A percentile compares a stretch with the other conserved stretches of the same genome.
phyloP scores from a whole-genome alignment of 2,329 filamentous ascomycete genomes.

The Fusarium solani-melongenae region DNA sequence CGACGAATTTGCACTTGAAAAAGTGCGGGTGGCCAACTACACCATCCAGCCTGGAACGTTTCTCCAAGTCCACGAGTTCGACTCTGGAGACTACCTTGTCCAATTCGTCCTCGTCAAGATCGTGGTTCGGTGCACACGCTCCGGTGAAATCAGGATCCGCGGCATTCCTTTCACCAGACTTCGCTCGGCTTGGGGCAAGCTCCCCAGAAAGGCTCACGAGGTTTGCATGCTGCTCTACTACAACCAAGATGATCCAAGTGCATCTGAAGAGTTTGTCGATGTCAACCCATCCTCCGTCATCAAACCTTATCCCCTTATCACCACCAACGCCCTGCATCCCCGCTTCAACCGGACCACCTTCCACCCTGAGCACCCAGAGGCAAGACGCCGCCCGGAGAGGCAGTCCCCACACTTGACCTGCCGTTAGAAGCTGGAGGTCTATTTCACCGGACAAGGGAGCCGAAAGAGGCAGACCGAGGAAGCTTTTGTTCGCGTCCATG shows the following conservation, averaged over 20 bases:
- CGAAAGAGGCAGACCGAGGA: conserved; percentile 49
- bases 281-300: conserved; percentile 53
- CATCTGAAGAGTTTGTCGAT: conserved; percentile 51
- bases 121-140: conserved; percentile 48
- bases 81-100: conserved; percentile 40
- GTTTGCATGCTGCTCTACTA: conserved; percentile 54
- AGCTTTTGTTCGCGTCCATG: conserved; percentile 47
- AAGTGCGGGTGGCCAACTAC: conserved; percentile 9
- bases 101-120: conserved; percentile 56
- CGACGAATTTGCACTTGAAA: conserved; percentile 39
- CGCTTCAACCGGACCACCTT: conserved; percentile 45
- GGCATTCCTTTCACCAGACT: conserved; percentile 54
- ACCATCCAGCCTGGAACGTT: conserved; percentile 40
- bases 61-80: conserved; percentile 42
- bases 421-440: conserved; percentile 58
- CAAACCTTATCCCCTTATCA: conserved; percentile 55
- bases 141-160: conserved; percentile 45
- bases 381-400: conserved; percentile 31
- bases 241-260: conserved; percentile 47
- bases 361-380: conserved; percentile 10
- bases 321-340: conserved; percentile 67
- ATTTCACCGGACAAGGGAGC: conserved; percentile 38
- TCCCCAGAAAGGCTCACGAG: conserved; percentile 56
- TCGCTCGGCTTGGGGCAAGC: conserved; percentile 48
- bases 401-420: conserved; percentile 58